Evolutionary conservation across 352 stramenopile genomes (phyloP).

Genomic region (Thalassiosira livingstoniorum): DNA sequence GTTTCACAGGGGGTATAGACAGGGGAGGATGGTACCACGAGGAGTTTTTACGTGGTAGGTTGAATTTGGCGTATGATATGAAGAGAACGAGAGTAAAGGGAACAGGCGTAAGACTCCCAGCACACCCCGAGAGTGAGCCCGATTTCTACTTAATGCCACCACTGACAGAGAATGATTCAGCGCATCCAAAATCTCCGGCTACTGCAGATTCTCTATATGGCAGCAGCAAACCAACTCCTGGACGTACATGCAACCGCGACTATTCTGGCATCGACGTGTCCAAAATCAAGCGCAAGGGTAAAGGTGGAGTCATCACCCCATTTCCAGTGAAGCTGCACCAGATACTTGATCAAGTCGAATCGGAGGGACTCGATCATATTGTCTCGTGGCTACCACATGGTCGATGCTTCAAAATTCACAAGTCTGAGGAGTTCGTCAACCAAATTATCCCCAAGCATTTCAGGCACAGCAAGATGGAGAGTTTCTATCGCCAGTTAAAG

Average conservation of each 20-base stretch:
- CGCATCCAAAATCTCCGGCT: not conserved
- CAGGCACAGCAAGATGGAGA: no score
- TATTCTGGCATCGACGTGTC: constrained; percentile 39
- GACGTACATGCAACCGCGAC: no score
- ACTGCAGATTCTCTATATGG: no score
- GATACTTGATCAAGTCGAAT: no score
- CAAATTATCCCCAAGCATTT: no score
- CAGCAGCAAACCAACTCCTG: no score
- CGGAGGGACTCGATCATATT: no score
- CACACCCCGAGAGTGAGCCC: constrained; percentile 74
- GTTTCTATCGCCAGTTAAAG: no score
- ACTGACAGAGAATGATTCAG: constrained; percentile 17
- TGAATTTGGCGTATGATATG: constrained; percentile 82
- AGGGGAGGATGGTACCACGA: constrained; percentile 83
- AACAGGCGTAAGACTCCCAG: constrained; percentile 68
- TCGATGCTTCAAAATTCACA: no score
- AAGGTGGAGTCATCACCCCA: constrained; percentile 70
- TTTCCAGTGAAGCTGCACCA: no score
- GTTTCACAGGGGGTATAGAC: constrained; percentile 75
- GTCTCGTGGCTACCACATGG: no score
- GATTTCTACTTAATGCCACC: constrained; percentile 82
- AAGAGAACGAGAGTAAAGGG: constrained; percentile 82
- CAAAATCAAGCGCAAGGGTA: constrained; percentile 70
- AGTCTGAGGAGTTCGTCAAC: no score
- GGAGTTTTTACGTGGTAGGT: constrained; percentile 74